phyloP scores from a whole-genome alignment of 108 stramenopile species.

The Discostella stelligeroides region DNA sequence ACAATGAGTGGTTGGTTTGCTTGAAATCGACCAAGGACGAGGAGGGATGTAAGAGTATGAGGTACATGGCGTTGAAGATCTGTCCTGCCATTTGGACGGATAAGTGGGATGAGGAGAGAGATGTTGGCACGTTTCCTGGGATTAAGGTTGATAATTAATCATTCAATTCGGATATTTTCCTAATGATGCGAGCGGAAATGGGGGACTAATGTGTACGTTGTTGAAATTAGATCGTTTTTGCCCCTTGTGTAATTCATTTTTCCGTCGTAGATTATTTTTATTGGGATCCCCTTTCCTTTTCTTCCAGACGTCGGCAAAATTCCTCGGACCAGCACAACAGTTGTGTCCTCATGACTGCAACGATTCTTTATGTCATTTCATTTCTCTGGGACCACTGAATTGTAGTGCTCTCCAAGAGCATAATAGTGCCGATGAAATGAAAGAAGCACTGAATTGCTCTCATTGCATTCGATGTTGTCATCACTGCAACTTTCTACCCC shows the following conservation, averaged over 20 bases:
- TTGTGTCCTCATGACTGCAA: no score
- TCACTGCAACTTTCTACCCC: constrained; percentile 25
- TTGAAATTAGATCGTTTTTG: no score
- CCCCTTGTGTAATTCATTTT: no score
- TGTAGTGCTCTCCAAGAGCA: constrained; percentile 98
- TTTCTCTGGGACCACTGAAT: constrained; percentile 70
- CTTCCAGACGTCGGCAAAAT: no score
- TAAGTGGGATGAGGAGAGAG: constrained; percentile 91
- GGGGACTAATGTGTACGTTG: no score
- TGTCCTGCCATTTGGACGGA: constrained; percentile 88
- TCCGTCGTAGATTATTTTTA: no score
- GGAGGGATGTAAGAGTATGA: constrained; percentile 81
- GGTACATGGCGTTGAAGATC: constrained; percentile 74
- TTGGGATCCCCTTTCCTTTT: no score
- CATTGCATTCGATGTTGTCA: constrained; percentile 29
- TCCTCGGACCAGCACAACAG: no score
- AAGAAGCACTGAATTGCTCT: constrained; percentile 64
- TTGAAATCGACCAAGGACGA: constrained; percentile 87
- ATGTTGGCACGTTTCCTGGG: constrained; percentile 71
- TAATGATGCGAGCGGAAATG: no score
- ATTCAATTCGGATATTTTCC: no score
- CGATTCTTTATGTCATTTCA: no score
- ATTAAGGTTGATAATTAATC: constrained; percentile 42
- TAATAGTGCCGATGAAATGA: constrained; percentile 97
- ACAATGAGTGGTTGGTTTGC: constrained; percentile 96